Evolutionary conservation across 768 basidiomycete genomes (phyloP), one percentile per base, ranked within the genome.

Genomic region (Coprinopsis sp.): DNA sequence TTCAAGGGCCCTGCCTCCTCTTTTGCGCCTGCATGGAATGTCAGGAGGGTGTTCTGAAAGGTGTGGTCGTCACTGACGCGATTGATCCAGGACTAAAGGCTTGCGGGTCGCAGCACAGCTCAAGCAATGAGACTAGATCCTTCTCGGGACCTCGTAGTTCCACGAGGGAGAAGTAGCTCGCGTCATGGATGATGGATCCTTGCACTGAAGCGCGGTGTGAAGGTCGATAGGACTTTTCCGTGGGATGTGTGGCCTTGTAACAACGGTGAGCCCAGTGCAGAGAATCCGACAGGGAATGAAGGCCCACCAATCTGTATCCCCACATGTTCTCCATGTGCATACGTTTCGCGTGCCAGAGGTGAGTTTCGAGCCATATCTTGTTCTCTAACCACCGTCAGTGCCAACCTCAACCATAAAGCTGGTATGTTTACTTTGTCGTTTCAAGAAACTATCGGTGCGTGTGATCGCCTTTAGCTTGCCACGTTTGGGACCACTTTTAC

Each of bases 271-370:
- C 39, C 38, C 37, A 13, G 3, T 16, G 1, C 18, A 23, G 5
- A 13, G 36, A 40, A 13, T 36, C 37, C 24, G 8, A 28, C 29
- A n/a, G 1, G 19, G 7, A 37, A 16, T 13, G 14, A 22, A 25
- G 41, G 28, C 24, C 42, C 1, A 91, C 92, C 44, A 99, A 70
- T 54, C 91, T 76, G 61, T 91, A 91, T 0, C 91, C 91, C 93
- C 93, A 98, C 64, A 89, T 74, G 52, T 82, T 84, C 54, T 84
- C 77, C 95, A 98, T 97, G 51, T 85, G 81, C 83, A 95, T 95
- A 5, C 96, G 80, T 65, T 97, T 98, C 1, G 93, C 89, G 57
- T 97, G 95, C 91, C 93, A 98, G 16, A 98, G 66, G 62, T 99
- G 96, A 4, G 93, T 95, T 60, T 95, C 91, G 0, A 99, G 79